These are phyloP conservation scores for Pseudonitzschia multistriata DNA, from an alignment of 108 stramenopile species.

Conservation along the genomic window DNA sequence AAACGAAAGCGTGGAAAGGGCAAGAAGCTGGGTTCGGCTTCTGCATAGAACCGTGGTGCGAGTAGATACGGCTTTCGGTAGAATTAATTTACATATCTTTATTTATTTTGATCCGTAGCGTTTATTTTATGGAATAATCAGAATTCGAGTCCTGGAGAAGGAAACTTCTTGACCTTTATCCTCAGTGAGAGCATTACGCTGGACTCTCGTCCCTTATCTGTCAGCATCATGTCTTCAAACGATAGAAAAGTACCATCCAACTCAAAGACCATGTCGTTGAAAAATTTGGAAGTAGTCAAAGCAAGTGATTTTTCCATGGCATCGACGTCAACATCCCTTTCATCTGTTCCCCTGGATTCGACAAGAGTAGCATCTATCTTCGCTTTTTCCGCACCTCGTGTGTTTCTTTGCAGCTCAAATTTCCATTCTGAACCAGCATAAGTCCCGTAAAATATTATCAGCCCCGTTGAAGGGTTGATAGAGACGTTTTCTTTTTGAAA, in stretches of 20 bases:
- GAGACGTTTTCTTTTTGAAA: slow-evolving; percentile 42
- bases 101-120: background rate
- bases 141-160: slow-evolving; percentile 54
- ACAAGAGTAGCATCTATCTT: background rate
- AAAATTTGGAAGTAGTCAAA: slow-evolving; percentile 38
- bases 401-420: slow-evolving; percentile 27
- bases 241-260: slow-evolving; percentile 61
- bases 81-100: background rate
- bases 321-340: background rate
- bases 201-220: slow-evolving; percentile 40
- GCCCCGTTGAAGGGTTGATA: slow-evolving; percentile 25
- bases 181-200: slow-evolving; percentile 46
- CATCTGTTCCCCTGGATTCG: background rate
- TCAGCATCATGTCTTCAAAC: slow-evolving; percentile 51
- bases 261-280: slow-evolving; percentile 61
- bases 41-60: background rate
- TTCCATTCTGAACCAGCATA: slow-evolving; percentile 34
- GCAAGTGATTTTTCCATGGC: slow-evolving; percentile 24
- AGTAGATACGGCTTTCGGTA: background rate
- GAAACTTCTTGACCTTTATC: slow-evolving; percentile 60
- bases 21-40: slow-evolving; percentile 59
- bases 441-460: slow-evolving; percentile 25
- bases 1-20: slow-evolving; percentile 76
- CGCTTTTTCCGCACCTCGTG: slow-evolving; percentile 13
- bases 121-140: slow-evolving; percentile 11